A percentile compares a stretch with the other conserved stretches of the same genome.
phyloP scores from a whole-genome alignment of 1,284 basidiomycete species.

The Rhodotorula sp. region DNA sequence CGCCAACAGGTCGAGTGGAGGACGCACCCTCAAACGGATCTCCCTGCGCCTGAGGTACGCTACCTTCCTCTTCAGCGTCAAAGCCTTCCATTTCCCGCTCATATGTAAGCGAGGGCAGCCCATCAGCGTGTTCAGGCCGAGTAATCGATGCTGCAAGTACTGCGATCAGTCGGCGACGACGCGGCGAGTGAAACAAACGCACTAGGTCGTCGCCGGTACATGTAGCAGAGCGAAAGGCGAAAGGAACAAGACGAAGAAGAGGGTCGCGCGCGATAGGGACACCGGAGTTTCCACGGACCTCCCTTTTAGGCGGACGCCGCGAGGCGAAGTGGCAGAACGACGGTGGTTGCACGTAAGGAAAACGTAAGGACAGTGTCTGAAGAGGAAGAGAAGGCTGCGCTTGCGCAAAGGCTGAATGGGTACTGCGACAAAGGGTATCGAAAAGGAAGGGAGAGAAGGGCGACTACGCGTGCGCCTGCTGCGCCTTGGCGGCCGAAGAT shows the following conservation, averaged over 20 bases:
- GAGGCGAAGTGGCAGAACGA: not conserved
- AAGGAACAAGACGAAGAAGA: too few relatives aligned
- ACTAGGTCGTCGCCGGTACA: not conserved
- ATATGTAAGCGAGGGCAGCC: not conserved
- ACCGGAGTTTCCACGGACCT: not conserved
- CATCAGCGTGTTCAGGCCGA: not conserved
- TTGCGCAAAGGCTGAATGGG: not conserved
- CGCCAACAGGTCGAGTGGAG: too few relatives aligned
- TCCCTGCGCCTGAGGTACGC: too few relatives aligned
- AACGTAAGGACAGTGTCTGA: not conserved
- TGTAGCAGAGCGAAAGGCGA: not conserved
- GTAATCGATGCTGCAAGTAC: conserved; percentile 4
- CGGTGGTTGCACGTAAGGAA: not conserved
- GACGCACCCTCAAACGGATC: too few relatives aligned
- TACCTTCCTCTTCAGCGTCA: not conserved
- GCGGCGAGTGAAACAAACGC: not conserved
- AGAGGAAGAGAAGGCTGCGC: not conserved
- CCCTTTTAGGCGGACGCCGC: too few relatives aligned
- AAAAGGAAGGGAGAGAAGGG: not conserved
- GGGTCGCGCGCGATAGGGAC: not conserved
- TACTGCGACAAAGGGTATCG: not conserved
- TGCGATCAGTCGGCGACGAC: not conserved
- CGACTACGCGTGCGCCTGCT: conserved; percentile 5
- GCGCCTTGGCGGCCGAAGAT: conserved; percentile 46
- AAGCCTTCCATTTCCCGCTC: not conserved